Conservation (phyloP, 1,284 basidiomycete genomes). For the Apiotrichum gracile region DNA sequence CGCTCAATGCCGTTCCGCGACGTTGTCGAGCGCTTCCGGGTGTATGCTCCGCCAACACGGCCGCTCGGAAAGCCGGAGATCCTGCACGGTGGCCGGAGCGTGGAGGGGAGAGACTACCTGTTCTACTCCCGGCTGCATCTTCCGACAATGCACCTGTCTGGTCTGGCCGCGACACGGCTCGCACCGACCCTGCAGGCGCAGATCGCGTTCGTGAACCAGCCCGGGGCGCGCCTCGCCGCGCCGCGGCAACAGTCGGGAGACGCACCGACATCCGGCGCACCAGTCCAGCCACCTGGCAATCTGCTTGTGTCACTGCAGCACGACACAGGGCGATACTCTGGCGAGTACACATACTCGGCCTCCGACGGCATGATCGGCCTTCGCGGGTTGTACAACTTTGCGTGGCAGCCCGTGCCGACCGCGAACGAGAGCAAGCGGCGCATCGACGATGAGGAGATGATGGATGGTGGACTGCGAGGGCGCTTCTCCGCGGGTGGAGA, state of each 20-base stretch:
- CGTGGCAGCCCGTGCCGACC: conserved; percentile 40
- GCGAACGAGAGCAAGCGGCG: conserved; percentile 49
- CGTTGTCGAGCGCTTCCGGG: conserved; percentile 75
- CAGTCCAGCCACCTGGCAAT: conserved; percentile 55
- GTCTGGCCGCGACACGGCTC: conserved; percentile 76
- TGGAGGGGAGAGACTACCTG: conserved; percentile 63
- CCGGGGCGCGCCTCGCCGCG: conserved; percentile 42
- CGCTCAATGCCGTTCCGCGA: conserved; percentile 76
- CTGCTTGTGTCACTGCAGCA: conserved; percentile 84
- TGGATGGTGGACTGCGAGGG: conserved; percentile 81
- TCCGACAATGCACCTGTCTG: conserved; percentile 80
- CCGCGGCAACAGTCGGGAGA: conserved; percentile 41
- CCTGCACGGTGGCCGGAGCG: conserved; percentile 68
- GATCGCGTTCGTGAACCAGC: conserved; percentile 42
- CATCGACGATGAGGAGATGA: conserved; percentile 82
- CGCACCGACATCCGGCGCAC: conserved; percentile 5
- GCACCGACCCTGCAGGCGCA: conserved; percentile 48
- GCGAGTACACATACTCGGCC: conserved; percentile 90
- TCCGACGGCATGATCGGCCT: conserved; percentile 90
- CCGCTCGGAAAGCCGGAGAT: conserved; percentile 69
- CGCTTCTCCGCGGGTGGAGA: conserved; percentile 89
- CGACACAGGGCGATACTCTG: conserved; percentile 85
- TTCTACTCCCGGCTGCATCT: conserved; percentile 89
- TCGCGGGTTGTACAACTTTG: conserved; percentile 89
- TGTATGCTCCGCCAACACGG: conserved; percentile 67